phyloP scores from a whole-genome alignment of 2,329 filamentous ascomycete genomes.

The Trichoderma oligosporum region DNA sequence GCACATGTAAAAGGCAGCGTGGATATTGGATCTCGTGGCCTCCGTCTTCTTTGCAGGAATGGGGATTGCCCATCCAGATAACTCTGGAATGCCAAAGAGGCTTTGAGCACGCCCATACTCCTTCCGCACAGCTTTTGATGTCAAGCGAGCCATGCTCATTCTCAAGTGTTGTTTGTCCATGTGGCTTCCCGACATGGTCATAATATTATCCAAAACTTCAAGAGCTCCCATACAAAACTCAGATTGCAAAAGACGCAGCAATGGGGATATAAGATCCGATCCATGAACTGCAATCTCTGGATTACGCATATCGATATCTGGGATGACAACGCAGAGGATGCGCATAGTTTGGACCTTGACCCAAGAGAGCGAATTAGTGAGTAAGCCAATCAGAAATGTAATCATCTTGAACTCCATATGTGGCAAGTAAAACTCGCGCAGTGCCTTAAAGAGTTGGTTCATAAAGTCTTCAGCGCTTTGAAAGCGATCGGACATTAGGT shows the following conservation, averaged over 20 bases:
- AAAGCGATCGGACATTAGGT: conserved; percentile 65
- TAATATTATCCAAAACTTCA: conserved; percentile 88
- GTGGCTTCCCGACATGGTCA: conserved; percentile 85
- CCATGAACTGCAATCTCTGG: conserved; percentile 86
- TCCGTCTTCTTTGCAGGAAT: conserved; percentile 86
- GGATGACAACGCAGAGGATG: conserved; percentile 77
- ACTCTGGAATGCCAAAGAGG: conserved; percentile 92
- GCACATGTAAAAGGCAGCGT: conserved; percentile 94
- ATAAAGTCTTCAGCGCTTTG: conserved; percentile 72
- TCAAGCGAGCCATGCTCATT: conserved; percentile 95
- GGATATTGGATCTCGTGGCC: conserved; percentile 83
- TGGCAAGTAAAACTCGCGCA: conserved; percentile 76
- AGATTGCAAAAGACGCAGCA: conserved; percentile 84
- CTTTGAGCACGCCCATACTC: conserved; percentile 94
- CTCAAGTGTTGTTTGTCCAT: conserved; percentile 92
- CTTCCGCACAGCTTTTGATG: conserved; percentile 80
- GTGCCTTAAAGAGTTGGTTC: conserved; percentile 65
- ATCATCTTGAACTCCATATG: conserved; percentile 78
- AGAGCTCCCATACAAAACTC: conserved; percentile 91
- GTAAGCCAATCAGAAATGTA: conserved; percentile 82
- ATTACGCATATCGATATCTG: conserved; percentile 88
- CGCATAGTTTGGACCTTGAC: conserved; percentile 93
- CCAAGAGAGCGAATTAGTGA: conserved; percentile 86
- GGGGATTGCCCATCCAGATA: conserved; percentile 93
- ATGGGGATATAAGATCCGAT: conserved; percentile 89